Conservation (phyloP, 2,329 filamentous ascomycete genomes). For the Sclerotinia glacialis region DNA sequence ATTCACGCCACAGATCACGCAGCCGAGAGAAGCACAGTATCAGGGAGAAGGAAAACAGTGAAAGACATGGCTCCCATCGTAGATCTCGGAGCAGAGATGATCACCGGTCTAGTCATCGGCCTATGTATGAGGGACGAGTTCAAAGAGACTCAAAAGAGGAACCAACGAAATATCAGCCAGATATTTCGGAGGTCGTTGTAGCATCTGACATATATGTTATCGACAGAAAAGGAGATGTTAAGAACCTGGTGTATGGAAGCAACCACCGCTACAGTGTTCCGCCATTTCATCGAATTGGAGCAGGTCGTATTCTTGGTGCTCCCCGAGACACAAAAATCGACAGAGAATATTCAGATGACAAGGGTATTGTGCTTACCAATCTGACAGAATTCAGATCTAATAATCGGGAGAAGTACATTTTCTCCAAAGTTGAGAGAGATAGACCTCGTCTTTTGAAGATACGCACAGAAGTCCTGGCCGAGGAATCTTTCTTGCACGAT, state of each 20-base stretch:
- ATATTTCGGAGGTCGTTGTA: conserved; percentile 2
- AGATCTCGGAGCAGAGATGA: conserved; percentile 11
- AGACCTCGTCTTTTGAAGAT: conserved; percentile 45
- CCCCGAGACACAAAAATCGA: conserved; percentile 62
- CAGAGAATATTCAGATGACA: conserved; percentile 51
- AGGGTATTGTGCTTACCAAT: conserved; percentile 48
- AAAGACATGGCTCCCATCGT: conserved; percentile 10
- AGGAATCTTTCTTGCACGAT: conserved; percentile 25
- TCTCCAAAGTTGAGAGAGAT: conserved; percentile 44
- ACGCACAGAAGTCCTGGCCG: conserved; percentile 36
- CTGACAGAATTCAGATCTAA: conserved; percentile 40
- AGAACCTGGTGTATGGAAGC: conserved; percentile 72
- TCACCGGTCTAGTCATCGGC: conserved; percentile 17
- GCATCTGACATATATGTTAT: conserved; percentile 51
- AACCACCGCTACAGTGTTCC: conserved; percentile 72
- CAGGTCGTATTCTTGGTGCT: conserved; percentile 69
- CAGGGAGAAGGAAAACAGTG: conserved; percentile 27
- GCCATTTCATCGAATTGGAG: conserved; percentile 64
- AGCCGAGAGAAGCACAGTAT: conserved; percentile 20
- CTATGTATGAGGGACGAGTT: neutral
- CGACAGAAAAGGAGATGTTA: conserved; percentile 73
- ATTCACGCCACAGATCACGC: conserved; percentile 7
- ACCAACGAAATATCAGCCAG: conserved; percentile 19
- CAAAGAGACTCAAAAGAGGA: neutral
- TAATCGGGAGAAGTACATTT: conserved; percentile 46